phyloP scores from a whole-genome alignment of 306 rosid genomes.

The Fragaria nilgerrensis region DNA sequence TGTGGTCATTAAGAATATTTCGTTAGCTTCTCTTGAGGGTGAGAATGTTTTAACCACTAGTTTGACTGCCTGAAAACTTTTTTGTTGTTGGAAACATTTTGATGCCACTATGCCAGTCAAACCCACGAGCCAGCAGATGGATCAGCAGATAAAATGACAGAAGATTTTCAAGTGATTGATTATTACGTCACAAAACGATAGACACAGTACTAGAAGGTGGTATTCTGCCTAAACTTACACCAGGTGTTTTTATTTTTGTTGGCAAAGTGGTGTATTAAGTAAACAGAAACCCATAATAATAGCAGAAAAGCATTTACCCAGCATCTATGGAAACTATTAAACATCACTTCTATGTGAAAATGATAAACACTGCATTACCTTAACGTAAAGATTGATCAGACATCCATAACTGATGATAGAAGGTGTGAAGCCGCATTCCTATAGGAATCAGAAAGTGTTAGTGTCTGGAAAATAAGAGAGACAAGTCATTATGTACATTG shows the following conservation, averaged over 20 bases:
- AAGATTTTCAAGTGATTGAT: background rate
- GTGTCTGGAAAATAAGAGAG: slow-evolving; percentile 14
- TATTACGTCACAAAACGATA: background rate
- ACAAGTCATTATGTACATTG: background rate
- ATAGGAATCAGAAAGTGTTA: slow-evolving; percentile 22
- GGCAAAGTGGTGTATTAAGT: background rate
- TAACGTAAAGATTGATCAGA: slow-evolving; percentile 79
- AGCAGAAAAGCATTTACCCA: background rate
- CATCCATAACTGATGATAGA: slow-evolving; percentile 90
- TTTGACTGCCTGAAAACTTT: background rate
- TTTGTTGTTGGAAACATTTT: no score
- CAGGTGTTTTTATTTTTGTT: background rate
- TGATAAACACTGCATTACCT: slow-evolving; percentile 47
- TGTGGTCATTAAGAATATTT: background rate
- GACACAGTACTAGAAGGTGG: background rate
- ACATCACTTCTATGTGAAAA: slow-evolving; percentile 14
- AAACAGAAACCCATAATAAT: slow-evolving; percentile 3
- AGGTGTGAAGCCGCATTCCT: slow-evolving; percentile 98
- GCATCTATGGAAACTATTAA: slow-evolving; percentile 4
- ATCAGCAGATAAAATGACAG: background rate
- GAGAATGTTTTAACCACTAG: background rate
- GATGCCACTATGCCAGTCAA: no score
- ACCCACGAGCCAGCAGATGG: background rate
- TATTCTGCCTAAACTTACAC: background rate
- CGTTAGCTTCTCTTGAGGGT: background rate